These are phyloP conservation scores for Clohesyomyces aquaticus DNA, from an alignment of 495 filamentous ascomycete genomes.

Conservation along the genomic window DNA sequence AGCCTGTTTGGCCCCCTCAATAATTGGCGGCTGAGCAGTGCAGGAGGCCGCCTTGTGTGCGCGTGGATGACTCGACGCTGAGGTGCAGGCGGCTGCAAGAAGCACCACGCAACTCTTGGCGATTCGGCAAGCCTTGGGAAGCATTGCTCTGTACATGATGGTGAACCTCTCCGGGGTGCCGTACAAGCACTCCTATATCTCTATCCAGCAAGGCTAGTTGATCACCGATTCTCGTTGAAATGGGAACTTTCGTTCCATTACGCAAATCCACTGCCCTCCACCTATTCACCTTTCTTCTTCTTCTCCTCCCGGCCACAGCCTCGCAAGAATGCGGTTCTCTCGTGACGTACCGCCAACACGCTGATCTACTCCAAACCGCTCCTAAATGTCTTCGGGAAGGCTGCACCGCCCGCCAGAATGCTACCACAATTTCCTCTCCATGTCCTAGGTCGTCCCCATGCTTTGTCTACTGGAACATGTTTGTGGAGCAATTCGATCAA, in stretches of 20 bases:
- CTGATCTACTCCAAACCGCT: slow-evolving; percentile 4
- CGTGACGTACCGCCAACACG: slow-evolving; percentile 11
- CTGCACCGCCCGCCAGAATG: background rate
- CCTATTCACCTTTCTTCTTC: background rate
- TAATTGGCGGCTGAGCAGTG: background rate
- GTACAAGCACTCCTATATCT: no score
- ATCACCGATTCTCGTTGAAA: background rate
- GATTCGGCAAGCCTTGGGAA: background rate
- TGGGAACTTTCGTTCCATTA: background rate
- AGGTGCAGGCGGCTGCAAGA: background rate
- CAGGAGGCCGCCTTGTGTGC: background rate
- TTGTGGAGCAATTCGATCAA: slow-evolving; percentile 14
- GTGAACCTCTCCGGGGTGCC: background rate
- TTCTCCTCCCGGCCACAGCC: background rate
- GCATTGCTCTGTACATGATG: background rate
- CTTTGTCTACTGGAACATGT: slow-evolving; percentile 10
- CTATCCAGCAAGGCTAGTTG: no score
- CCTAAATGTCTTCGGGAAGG: slow-evolving; percentile 12
- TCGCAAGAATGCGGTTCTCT: slow-evolving; percentile 4
- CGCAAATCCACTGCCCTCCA: background rate
- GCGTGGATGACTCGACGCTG: background rate
- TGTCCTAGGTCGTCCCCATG: slow-evolving; percentile 7
- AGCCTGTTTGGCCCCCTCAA: background rate
- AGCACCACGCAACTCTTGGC: background rate
- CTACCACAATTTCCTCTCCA: slow-evolving; percentile 3